A percentile compares a stretch with the other conserved stretches of the same genome.
Conservation (phyloP, 768 basidiomycete genomes). For the Trametes gibbosa region DNA sequence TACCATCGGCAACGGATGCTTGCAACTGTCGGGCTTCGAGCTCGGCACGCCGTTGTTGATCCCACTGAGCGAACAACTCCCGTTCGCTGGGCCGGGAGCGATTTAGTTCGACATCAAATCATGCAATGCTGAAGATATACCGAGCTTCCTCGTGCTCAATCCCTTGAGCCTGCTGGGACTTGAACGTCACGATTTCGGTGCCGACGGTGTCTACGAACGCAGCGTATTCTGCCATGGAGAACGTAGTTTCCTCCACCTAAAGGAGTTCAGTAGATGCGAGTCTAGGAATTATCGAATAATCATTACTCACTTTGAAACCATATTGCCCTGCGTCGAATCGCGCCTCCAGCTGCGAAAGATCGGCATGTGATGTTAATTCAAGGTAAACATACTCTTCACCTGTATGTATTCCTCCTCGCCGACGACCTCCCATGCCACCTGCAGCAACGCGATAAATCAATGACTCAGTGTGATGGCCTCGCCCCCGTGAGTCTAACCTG, state of each 20-base stretch:
- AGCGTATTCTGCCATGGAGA: constrained; percentile 53
- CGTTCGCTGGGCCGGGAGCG: constrained; percentile 3
- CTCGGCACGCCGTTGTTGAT: constrained; percentile 5
- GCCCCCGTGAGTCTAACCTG: constrained; percentile 33
- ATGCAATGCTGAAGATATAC: constrained; percentile 23
- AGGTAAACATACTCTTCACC: constrained; percentile 28
- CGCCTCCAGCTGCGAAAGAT: constrained; percentile 41
- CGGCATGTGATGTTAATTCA: too few species aligned
- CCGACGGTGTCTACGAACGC: constrained; percentile 40
- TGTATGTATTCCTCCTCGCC: constrained; percentile 47
- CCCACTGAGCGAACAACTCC: constrained; percentile 14
- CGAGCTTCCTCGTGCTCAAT: constrained; percentile 39
- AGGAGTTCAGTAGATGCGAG: neutral
- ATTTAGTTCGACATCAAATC: neutral
- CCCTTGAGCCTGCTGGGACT: constrained; percentile 36
- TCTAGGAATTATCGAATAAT: neutral
- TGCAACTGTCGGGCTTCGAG: neutral
- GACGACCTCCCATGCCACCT: constrained; percentile 53
- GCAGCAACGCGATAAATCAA: too few species aligned
- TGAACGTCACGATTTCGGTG: constrained; percentile 42
- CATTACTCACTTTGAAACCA: constrained; percentile 40
- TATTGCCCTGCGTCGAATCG: constrained; percentile 54
- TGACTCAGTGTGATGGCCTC: too few species aligned
- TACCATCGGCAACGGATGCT: neutral
- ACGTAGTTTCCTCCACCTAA: constrained; percentile 47